Percentiles rank a stretch among this genome's conserved stretches.
Evolutionary conservation across 768 basidiomycete species (phyloP).

Genomic region (Pulveroboletus ravenelii): DNA sequence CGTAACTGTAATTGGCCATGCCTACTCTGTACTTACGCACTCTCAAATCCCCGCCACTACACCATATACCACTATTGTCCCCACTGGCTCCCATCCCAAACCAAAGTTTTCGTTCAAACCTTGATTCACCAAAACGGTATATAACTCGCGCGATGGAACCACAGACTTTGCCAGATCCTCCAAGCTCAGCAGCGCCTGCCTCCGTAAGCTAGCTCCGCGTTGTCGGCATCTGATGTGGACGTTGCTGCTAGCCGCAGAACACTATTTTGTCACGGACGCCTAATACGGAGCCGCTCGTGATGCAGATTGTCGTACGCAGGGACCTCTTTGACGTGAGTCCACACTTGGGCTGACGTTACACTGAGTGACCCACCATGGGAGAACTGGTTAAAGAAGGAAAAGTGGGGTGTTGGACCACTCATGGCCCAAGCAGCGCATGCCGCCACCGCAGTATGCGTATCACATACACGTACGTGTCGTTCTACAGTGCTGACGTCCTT

Average conservation of each 20-base stretch:
- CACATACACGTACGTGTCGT: background rate
- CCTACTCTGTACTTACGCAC: too few species aligned
- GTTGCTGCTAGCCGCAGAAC: background rate
- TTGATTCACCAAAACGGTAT: background rate
- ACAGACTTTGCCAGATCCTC: background rate
- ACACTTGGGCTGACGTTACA: background rate
- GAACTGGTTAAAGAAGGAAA: slow-evolving; percentile 30
- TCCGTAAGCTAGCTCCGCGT: background rate
- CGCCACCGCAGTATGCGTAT: slow-evolving; percentile 34
- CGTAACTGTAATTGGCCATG: too few species aligned
- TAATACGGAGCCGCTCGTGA: slow-evolving; percentile 29
- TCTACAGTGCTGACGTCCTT: background rate
- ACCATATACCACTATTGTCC: background rate
- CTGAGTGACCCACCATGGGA: background rate
- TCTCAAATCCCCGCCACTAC: slow-evolving; percentile 10
- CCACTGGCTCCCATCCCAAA: too few species aligned
- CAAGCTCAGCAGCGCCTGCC: background rate
- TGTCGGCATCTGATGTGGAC: background rate
- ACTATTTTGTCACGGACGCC: background rate
- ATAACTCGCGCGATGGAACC: slow-evolving; percentile 2
- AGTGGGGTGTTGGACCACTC: slow-evolving; percentile 42
- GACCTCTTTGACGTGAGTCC: slow-evolving; percentile 39
- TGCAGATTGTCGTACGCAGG: slow-evolving; percentile 42
- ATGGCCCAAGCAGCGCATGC: slow-evolving; percentile 44
- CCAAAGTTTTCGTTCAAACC: background rate